phyloP scores from a whole-genome alignment of 257 asterid genomes.

The Solanum piurae region DNA sequence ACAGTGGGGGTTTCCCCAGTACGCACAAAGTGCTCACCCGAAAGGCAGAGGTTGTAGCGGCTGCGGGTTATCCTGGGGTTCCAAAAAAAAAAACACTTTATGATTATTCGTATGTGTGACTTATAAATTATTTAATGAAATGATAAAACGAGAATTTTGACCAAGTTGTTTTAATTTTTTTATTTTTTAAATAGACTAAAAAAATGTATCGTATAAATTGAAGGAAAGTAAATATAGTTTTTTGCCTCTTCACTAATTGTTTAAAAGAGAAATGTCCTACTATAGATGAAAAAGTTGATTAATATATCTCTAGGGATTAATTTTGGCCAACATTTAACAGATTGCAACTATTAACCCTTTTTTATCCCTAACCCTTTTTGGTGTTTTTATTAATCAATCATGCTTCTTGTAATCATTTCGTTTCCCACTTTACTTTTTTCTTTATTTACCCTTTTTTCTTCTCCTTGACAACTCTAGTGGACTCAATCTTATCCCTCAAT shows the following conservation, averaged over 20 bases:
- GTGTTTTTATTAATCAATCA: conserved; percentile 11
- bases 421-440: conserved; percentile 11
- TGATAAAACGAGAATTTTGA: neutral
- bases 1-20: too few relatives aligned
- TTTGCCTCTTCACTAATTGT: neutral
- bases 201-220: too few relatives aligned
- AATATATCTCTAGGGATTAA: conserved; percentile 12
- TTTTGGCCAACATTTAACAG: neutral
- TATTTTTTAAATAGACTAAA: too few relatives aligned
- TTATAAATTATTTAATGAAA: neutral
- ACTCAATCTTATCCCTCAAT: neutral
- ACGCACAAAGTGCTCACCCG: too few relatives aligned
- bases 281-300: neutral
- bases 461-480: neutral
- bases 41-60: too few relatives aligned
- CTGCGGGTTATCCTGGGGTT: too few relatives aligned
- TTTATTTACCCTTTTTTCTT: neutral
- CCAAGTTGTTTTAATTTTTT: too few relatives aligned
- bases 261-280: conserved; percentile 4
- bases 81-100: too few relatives aligned
- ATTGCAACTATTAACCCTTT: conserved; percentile 11
- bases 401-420: conserved; percentile 28
- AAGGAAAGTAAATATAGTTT: neutral
- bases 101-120: neutral
- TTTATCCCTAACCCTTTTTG: conserved; percentile 1